phyloP scores from a whole-genome alignment of 2,329 filamentous ascomycete genomes.

The Westerdykella sp. region DNA sequence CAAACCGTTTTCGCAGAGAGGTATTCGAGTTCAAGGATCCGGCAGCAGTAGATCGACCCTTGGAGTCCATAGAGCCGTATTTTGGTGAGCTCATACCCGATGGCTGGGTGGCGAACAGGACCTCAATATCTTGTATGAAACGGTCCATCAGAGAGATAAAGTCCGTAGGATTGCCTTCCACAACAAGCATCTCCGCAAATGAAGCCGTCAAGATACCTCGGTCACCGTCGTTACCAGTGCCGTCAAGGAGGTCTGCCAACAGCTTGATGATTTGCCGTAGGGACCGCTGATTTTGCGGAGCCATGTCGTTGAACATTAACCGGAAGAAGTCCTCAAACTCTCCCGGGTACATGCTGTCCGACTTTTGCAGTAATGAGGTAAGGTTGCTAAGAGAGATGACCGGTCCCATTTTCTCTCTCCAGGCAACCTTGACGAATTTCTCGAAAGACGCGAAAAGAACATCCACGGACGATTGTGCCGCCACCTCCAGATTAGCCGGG shows the following conservation, averaged over 20 bases:
- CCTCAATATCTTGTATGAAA: slow-evolving; percentile 81
- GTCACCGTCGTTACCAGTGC: slow-evolving; percentile 85
- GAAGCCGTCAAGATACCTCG: slow-evolving; percentile 79
- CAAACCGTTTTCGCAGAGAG: slow-evolving; percentile 77
- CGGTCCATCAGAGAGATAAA: slow-evolving; percentile 86
- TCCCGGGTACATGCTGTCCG: slow-evolving; percentile 58
- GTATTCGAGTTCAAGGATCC: slow-evolving; percentile 83
- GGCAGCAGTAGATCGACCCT: slow-evolving; percentile 55
- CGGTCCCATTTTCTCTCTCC: slow-evolving; percentile 81
- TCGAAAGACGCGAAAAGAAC: slow-evolving; percentile 88
- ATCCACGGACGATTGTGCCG: slow-evolving; percentile 71
- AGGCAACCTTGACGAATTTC: slow-evolving; percentile 82
- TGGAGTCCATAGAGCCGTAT: slow-evolving; percentile 56
- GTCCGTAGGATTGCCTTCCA: slow-evolving; percentile 68
- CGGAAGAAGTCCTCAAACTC: slow-evolving; percentile 61
- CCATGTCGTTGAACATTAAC: slow-evolving; percentile 46
- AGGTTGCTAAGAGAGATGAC: slow-evolving; percentile 69
- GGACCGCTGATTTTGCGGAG: slow-evolving; percentile 61
- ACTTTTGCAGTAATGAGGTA: slow-evolving; percentile 63
- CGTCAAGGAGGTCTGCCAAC: slow-evolving; percentile 79
- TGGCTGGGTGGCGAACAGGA: slow-evolving; percentile 67
- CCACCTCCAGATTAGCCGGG: slow-evolving; percentile 68
- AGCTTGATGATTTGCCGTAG: slow-evolving; percentile 80
- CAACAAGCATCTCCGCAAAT: slow-evolving; percentile 80
- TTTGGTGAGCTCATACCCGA: slow-evolving; percentile 41